Evolutionary conservation across 805 yeast species (phyloP), one percentile per base, ranked within the genome.

Genomic region (Saccharomycopsis olivae): DNA sequence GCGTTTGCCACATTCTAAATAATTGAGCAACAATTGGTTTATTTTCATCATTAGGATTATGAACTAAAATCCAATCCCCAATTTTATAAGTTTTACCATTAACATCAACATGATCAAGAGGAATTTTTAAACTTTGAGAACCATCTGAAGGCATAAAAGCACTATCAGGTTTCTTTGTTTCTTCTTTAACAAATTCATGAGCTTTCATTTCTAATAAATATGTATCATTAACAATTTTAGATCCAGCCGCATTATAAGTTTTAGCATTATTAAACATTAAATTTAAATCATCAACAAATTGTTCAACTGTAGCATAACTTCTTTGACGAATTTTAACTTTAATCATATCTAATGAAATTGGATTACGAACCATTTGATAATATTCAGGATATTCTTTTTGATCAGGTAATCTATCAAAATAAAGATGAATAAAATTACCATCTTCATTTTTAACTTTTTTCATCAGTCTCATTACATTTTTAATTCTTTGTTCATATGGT

Each of bases 1-100:
- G 64, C 4, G 70, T 65, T n/a, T 75, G 69, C 98, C 98, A 92
- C 46, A 92, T 72, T 53, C 95, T 72, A 64, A 89, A 92, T 21
- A 92, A 73, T 60, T 92, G 98, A 13, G 94, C 96, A 27, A 87
- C 84, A 16, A 88, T 88, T 13, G 98, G 97, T 57, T 84, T 83
- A 21, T 78, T 69, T 2, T 81, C 76, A 59, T 89, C 96, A 58
- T 87, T 88, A 15, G 87, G 86, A 55, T 92, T 92, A 49, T 73
- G 72, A 41, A 92, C 68, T 47, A 88, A 72, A 13, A 89, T 85
- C 97, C 97, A 92, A 58, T 88, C 96, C 47, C 98, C 98, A 34
- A 92, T 86, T 47, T 71, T 71, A 61, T 82, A 92, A 4, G 66
- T 65, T 49, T 75, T 77, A 2, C 87, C 92, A 49, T 78, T 70